Evolutionary conservation across 345 rosid species (phyloP).

Genomic region (Litchi chinensis): DNA sequence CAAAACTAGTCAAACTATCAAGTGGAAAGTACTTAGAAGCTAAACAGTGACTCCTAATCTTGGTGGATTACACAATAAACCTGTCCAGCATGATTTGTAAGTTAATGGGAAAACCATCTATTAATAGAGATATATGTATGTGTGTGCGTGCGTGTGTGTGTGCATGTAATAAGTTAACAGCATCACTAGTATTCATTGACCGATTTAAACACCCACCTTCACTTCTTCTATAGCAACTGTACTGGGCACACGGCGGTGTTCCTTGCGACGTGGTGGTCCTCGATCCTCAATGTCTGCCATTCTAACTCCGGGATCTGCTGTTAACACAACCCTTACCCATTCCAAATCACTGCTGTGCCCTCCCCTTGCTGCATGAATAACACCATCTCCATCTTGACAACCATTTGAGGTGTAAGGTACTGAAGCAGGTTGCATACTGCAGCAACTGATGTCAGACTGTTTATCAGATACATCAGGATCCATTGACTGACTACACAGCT

Average conservation of each 20-base stretch:
- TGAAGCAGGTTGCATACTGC: constrained; percentile 24
- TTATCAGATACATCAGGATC: constrained; percentile 24
- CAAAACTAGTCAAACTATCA: neutral
- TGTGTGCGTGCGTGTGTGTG: too few species aligned
- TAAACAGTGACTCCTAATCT: neutral
- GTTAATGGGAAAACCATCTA: neutral
- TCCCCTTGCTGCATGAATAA: constrained; percentile 28
- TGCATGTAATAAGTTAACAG: neutral
- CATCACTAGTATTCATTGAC: constrained; percentile 1
- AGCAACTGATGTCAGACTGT: constrained; percentile 19
- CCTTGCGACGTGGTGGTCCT: constrained; percentile 68
- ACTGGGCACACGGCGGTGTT: constrained; percentile 99
- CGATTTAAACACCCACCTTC: constrained; percentile 56
- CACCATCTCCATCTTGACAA: constrained; percentile 31
- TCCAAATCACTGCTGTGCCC: constrained; percentile 57
- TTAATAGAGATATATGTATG: neutral
- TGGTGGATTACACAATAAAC: neutral
- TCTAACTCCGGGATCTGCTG: constrained; percentile 74
- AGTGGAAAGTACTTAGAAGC: neutral
- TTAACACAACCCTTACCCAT: constrained; percentile 92
- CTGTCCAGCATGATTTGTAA: neutral
- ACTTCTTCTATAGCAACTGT: constrained; percentile 98
- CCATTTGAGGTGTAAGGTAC: constrained; percentile 14
- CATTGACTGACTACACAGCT: constrained; percentile 28
- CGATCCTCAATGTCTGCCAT: constrained; percentile 76